Base-by-base conservation (phyloP, 2,329 filamentous ascomycete genomes). In the Penicillium sp. region DNA sequence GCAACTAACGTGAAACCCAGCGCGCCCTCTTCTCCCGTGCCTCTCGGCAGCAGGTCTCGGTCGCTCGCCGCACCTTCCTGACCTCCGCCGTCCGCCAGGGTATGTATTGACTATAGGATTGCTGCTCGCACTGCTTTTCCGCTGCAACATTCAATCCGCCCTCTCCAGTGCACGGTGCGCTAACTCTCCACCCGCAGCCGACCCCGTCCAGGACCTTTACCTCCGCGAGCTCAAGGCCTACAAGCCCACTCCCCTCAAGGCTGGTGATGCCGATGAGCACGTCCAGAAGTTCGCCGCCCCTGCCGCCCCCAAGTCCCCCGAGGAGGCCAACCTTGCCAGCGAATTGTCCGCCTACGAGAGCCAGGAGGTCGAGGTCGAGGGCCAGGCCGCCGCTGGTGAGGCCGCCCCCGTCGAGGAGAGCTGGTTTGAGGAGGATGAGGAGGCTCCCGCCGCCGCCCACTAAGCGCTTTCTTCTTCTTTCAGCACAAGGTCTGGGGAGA, bases 181-280 rank as follows among this genome's bases (percentile, higher is more conserved):
- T 65, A 60, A 70, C 59, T 51, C 43, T 55, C 45, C 44, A 54
- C n/a, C 49, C 62, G 36, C 73, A 97, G 94, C 90, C 86, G 94
- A 99, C 78, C 86, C 96, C 71, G 90, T 99, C 69, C 94, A 97
- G 80, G 93, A 97, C 75, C 85, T 99, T 73, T 99, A 99, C 84
- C 87, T 99, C 68, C 89, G 88, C 77, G 92, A 97, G 80, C 87
- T 99, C 74, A 94, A 93, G 81, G 85, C 86, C 78, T 97, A 96
- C 88, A 97, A 97, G 85, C 81, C 87, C 61, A 81, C 89, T 53
- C 81, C 86, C 65, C 75, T 93, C 79, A 96, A 97, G 83, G 83
- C 91, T 61, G 85, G 85, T 69, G 94, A 97, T 72, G 82, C 92
- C 72, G 88, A 93, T 67, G 92, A 90, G 73, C 89, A 96, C 68